Evolutionary conservation across 75 land plant species (phyloP).

Genomic region (Selaginella moellendorffii): DNA sequence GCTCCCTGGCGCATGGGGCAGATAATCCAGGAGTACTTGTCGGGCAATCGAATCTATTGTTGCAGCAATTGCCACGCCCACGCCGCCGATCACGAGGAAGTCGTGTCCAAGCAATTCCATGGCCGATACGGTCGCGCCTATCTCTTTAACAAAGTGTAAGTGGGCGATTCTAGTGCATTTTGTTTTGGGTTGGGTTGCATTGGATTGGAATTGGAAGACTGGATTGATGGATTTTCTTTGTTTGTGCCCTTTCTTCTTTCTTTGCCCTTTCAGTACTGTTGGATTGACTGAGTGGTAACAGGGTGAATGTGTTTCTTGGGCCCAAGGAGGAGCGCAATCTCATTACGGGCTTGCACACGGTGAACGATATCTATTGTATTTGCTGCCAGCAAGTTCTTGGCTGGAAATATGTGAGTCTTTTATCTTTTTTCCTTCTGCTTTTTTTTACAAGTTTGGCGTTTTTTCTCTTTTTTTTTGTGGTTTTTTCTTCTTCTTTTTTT

Average conservation of each 20-base stretch:
- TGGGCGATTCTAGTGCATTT: too few species aligned
- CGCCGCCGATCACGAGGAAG: conserved; percentile 35
- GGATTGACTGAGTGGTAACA: too few species aligned
- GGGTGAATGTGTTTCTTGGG: conserved; percentile 45
- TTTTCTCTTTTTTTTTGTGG: background rate
- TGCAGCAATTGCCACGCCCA: conserved; percentile 45
- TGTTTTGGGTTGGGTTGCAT: background rate
- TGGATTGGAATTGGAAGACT: too few species aligned
- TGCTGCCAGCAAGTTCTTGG: conserved; percentile 47
- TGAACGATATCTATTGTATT: conserved; percentile 43
- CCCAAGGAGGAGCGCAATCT: conserved; percentile 40
- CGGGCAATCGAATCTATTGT: conserved; percentile 34
- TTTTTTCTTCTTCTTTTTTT: background rate
- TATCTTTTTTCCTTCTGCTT: background rate
- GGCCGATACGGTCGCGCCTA: conserved; percentile 50
- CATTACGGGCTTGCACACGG: conserved; percentile 43
- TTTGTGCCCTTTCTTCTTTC: background rate
- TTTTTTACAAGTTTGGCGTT: background rate
- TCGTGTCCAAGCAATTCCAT: conserved; percentile 41
- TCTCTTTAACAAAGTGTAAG: conserved; percentile 42
- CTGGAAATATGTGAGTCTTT: conserved; percentile 53
- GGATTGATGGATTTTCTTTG: background rate
- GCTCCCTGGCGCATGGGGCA: conserved; percentile 29
- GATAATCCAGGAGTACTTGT: conserved; percentile 33
- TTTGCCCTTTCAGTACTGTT: background rate